Evolutionary conservation across 1,284 basidiomycete genomes (phyloP).

Genomic region (Rhodotorula mucilaginosa): DNA sequence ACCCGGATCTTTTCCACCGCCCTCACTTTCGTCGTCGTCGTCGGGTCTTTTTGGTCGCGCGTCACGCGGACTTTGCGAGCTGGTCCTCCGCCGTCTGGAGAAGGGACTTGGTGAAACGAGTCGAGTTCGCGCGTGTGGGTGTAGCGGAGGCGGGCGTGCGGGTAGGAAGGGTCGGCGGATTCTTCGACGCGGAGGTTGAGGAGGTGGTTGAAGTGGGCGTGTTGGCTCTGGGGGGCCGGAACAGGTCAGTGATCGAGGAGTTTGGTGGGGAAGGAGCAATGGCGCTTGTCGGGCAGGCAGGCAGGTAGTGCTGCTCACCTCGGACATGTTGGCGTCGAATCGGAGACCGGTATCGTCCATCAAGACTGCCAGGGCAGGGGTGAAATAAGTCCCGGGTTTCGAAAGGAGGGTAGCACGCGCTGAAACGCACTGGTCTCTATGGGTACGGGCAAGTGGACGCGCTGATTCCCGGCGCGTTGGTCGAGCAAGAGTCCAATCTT

Average conservation of each 20-base stretch:
- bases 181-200: slow-evolving; percentile 71
- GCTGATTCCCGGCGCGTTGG: slow-evolving; percentile 57
- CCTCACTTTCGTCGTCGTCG: slow-evolving; percentile 49
- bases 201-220: slow-evolving; percentile 77
- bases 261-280: too few species aligned
- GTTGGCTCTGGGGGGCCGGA: too few species aligned
- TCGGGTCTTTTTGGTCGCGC: slow-evolving; percentile 70
- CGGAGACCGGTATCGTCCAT: slow-evolving; percentile 54
- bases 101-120: slow-evolving; percentile 63
- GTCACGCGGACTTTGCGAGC: slow-evolving; percentile 74
- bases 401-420: slow-evolving; percentile 51
- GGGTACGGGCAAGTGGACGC: slow-evolving; percentile 64
- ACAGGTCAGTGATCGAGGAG: too few species aligned
- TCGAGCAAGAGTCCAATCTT: slow-evolving; percentile 83
- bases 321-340: slow-evolving; percentile 89
- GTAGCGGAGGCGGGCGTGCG: slow-evolving; percentile 66
- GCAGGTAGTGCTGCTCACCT: slow-evolving; percentile 63
- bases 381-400: too few species aligned
- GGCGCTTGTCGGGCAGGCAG: too few species aligned
- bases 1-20: slow-evolving; percentile 74
- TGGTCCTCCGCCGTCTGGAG: slow-evolving; percentile 44
- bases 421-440: slow-evolving; percentile 79
- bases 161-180: slow-evolving; percentile 54
- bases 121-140: slow-evolving; percentile 73
- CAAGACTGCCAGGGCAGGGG: slow-evolving; percentile 54